Conservation (phyloP, 495 filamentous ascomycete genomes). For the Chaetomium tenue region DNA sequence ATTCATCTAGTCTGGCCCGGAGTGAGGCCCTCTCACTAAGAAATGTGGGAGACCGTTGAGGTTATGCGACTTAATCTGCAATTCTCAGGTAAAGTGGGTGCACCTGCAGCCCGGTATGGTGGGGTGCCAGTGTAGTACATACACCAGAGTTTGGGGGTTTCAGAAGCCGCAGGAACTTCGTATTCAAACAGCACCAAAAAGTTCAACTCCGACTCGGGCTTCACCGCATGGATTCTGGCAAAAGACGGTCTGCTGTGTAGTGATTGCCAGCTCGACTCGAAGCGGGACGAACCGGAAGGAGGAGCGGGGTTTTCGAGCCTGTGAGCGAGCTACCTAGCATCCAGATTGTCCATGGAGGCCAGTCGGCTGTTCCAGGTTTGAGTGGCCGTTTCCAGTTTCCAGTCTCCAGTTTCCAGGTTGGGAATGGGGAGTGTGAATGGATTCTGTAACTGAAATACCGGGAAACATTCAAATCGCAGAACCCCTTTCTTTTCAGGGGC, state of each 20-base stretch:
- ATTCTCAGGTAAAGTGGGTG: slow-evolving; percentile 27
- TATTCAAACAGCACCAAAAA: slow-evolving; percentile 15
- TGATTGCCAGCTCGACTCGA: background rate
- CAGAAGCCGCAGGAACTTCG: slow-evolving; percentile 10
- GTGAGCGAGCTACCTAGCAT: background rate
- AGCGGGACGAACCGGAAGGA: slow-evolving; percentile 6
- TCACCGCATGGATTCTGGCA: slow-evolving; percentile 19
- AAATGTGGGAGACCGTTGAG: slow-evolving; percentile 10
- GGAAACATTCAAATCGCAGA: background rate
- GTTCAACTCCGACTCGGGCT: slow-evolving; percentile 13
- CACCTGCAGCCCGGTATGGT: slow-evolving; percentile 25
- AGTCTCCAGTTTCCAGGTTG: too few relatives aligned
- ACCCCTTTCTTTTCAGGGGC: background rate
- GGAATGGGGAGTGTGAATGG: too few relatives aligned
- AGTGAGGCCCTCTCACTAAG: slow-evolving; percentile 12
- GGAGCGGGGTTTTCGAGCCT: background rate
- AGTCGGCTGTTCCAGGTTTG: too few relatives aligned
- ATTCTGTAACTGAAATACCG: too few relatives aligned
- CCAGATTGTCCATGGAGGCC: too few relatives aligned
- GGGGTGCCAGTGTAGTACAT: slow-evolving; percentile 16
- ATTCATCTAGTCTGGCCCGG: slow-evolving; percentile 12
- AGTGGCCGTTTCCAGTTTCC: too few relatives aligned
- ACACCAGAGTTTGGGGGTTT: slow-evolving; percentile 25
- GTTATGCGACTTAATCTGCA: slow-evolving; percentile 25
- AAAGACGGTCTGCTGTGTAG: slow-evolving; percentile 6